Base-by-base conservation (phyloP, 176 grass and related monocot genomes). In the Oryza meyeriana region DNA sequence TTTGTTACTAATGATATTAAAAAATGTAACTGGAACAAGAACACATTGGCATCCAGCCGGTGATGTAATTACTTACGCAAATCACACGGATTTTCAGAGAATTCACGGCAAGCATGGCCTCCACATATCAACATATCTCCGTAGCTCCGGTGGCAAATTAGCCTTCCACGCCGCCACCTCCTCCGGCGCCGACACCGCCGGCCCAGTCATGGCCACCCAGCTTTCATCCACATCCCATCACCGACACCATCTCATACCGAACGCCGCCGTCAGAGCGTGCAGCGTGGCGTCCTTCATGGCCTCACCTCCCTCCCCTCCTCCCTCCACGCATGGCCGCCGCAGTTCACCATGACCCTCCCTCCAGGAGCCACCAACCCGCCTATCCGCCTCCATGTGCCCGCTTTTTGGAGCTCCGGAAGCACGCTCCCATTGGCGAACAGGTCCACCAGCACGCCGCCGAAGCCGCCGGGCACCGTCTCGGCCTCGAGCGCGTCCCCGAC, bases 331-430 rank as follows among this genome's bases (percentile, higher is more conserved):
- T 10, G 82, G 74, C 11, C 91, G 20, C 91, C 94, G 57, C 89
- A 94, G 86, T 97, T 97, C 76, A 92, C 91, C 91, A 92, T 92
- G 63, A 94, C 12, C 81, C 91, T 62, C 14, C 94, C 94, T 18
- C 81, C 84, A 4, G 0, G 57, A 66, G 57, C 18, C 71, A 97
- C 50, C 79, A 87, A 77, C 52, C 31, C 73, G 41, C 75, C 69
- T 5, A 94, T 47, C 75, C 74, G 76, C 52, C 47, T 66, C 94
- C 94, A 97, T 0, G 87, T 85, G 25, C 22, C 62, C 75, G 32
- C 69, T 2, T 97, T 83, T 61, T 97, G 94, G 62, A 97, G 94
- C 80, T 88, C 72, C 38, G 89, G 89, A 5, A 97, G 74, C 62
- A 97, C 89, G 81, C 87, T 92, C 14, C 94, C 94, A 72, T 77